Base-by-base conservation (phyloP, 2,329 filamentous ascomycete genomes). In the Epichloe scottii region DNA sequence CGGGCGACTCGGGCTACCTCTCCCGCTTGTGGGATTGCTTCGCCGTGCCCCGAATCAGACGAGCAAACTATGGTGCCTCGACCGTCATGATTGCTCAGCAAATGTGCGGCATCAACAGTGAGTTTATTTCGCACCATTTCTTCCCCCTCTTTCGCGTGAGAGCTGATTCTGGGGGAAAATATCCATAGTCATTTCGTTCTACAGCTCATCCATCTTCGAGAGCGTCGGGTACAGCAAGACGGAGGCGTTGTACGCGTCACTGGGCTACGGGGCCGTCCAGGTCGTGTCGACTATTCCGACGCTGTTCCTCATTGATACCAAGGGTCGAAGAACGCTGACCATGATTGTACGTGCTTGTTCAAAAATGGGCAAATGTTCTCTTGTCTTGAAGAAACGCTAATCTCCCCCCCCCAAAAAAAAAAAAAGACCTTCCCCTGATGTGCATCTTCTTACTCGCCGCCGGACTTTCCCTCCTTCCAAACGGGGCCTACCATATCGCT, bases 21-120 rank as follows among this genome's bases (percentile, higher is more conserved):
- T 47, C 57, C 23, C 64, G 65, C 48, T 37, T 67, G 52, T 60
- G 72, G 49, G 77, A 87, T 59, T 70, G 82, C 3, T 84, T 87
- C 61, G 78, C 79, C 21, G 74, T 87, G 40, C 80, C 84, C 1
- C 73, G 84, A 50, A 73, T 85, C n/a, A 73, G 82, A 38, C 75
- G 82, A 37, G 87, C 88, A 1, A 89, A 82, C 23, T 76, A 85
- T 44, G 87, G 86, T 33, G 85, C 86, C 1, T 85, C 82, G 52
- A 82, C 81, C 1, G 86, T 91, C 56, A 93, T 93, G 87, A 77
- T 85, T 60, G 81, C 79, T 0, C 82, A 85, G 63, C 81, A 85
- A 64, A 80, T 83, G 73, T 82, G 78, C 59, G 57, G 59, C 3
- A 59, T 60, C 42, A 60, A 60, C 52, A 60, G 57, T 58, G 34